Base-by-base conservation (phyloP, 2,329 filamentous ascomycete species). In the Pseudocercospora crystallina region DNA sequence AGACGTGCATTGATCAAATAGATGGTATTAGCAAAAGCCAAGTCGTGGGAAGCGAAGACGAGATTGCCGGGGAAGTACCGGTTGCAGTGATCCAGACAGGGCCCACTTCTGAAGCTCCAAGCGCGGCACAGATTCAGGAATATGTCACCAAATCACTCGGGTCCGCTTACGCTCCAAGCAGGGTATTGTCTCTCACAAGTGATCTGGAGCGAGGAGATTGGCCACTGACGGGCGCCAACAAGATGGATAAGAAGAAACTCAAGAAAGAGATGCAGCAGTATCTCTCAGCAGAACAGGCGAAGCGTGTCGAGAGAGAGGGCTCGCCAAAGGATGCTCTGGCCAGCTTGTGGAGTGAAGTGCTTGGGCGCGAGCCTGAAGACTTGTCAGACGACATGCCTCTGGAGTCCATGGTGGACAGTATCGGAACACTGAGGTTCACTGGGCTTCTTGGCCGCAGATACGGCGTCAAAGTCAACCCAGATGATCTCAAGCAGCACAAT, bases 161-260 rank as follows among this genome's bases (percentile, higher is more conserved):
- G 5, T n/a, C 5, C 4, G 36, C 13, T 8, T 17, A 20, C 13
- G 38, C 9, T n/a, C 17, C 38, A 2, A 15, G 10, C 12, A 11
- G 20, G 3, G 17, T 41, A 15, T 17, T 39, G 5, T 13, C 12
- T 2, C 4, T 39, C n/a, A 11, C 10, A 12, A n/a, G 11, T 20
- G 38, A 29, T 26, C 38, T 41, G 10, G 15, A 29, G 17, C 20
- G 20, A 11, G 17, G 26, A 5, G 10, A 88, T 29, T 41, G 38
- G 20, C 17, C 38, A 9, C 38, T 15, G 13, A 20, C 8, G 5
- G 13, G n/a, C n/a, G 38, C 38, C 12, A 13, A 26, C 15, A 29
- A 41, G 20, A 12, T 26, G 3, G 14, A 39, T 10, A 39, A 39
- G 36, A 39, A 39, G 36, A 17, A 13, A 5, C 10, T 39, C n/a